Base-by-base conservation (phyloP, 148 eudicot species). In the Fagopyrum tataricum region DNA sequence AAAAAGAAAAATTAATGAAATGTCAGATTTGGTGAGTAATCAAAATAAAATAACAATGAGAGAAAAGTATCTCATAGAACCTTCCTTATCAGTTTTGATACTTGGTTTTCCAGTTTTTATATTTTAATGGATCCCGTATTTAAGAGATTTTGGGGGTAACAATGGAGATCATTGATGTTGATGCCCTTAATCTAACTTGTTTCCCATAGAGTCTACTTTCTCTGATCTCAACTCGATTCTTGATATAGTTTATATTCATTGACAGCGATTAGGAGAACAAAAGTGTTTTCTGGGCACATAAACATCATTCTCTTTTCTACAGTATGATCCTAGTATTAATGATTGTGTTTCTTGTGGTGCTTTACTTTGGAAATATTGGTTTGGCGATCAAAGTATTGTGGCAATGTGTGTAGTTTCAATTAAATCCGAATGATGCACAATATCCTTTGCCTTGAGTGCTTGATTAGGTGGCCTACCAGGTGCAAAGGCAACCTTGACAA, bases 391-490 rank as follows among this genome's bases (percentile, higher is more conserved):
- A 59, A 59, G 66, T 59, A 59, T 10, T 12, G 26, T 55, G 5
- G 39, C 17, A 59, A 11, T 1, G 18, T 18, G 61, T 55, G 20
- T 55, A 55, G 61, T 21, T n/a, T 7, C 18, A 20, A 18, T 24
- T n/a, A 55, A 20, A 18, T 24, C 61, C 20, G 23, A 15, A 18
- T 17, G 61, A 55, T n/a, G 23, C 7, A 9, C 6, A 24, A 24
- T 23, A 24, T 23, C 66, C 24, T 59, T 23, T 59, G 66, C 40
- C 11, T 24, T 24, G 66, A 23, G 66, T 13, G 66, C 24, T 21
- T 7, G 66, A 59, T 59, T 59, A 4, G 24, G 66, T 59, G 66
- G 66, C 66, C 66, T 59, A 59, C 66, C 40, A 59, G 62, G 62
- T 59, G 39, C 40, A 59, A 59, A 59, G 39, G 40, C 66, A n/a